A percentile compares a stretch with the other conserved stretches of the same genome.
Evolutionary conservation across 257 asterid genomes (phyloP).

Genomic region (Anisodus acutangulus): DNA sequence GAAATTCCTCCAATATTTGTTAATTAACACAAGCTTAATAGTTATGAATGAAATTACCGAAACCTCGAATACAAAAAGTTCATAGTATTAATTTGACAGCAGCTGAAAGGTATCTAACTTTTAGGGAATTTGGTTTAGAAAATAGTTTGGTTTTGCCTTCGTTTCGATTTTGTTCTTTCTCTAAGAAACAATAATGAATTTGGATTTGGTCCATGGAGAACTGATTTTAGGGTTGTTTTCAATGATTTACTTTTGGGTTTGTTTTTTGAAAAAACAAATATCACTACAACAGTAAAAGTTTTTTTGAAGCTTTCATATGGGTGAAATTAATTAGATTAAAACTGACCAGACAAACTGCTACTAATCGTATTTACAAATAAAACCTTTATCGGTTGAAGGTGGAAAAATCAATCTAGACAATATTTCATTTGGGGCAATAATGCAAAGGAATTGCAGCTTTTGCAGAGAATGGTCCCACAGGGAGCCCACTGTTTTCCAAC

Average conservation of each 20-base stretch:
- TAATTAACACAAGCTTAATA: background rate
- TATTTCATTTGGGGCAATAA: slow-evolving; percentile 3
- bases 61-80: background rate
- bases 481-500: background rate
- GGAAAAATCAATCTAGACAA: slow-evolving; percentile 2
- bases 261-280: background rate
- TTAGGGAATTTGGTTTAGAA: background rate
- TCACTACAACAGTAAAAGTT: background rate
- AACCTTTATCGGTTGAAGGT: background rate
- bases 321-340: background rate
- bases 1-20: background rate
- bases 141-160: background rate
- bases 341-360: background rate
- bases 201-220: background rate
- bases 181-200: background rate
- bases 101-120: slow-evolving; percentile 18
- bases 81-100: background rate
- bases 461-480: background rate
- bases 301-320: background rate
- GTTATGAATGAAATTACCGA: background rate
- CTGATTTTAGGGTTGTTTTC: background rate
- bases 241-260: background rate
- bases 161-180: background rate
- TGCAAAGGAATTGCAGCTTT: background rate
- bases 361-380: background rate